Evolutionary conservation across 2,329 filamentous ascomycete species (phyloP), one percentile per base, ranked within the genome.

Genomic region (Aureobasidium sp.): DNA sequence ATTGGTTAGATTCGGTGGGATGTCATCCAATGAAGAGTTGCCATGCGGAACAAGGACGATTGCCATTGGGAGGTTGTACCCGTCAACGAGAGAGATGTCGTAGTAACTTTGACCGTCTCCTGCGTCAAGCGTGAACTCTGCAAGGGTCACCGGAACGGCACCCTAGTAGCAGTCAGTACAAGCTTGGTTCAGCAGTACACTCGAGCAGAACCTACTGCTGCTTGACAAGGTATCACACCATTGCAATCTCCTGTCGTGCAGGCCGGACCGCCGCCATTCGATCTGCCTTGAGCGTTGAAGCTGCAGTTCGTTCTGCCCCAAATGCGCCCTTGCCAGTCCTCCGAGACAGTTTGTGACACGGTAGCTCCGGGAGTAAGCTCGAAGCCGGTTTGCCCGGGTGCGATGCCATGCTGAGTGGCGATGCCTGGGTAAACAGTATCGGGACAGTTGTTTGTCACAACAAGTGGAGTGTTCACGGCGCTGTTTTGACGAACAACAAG

Each of bases 231-330:
- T 62, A 93, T 68, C 62, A 82, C 80, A 5, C 85, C 84, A 61
- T 84, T 84, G 71, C 90, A 94, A 71, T 94, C 89, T 8, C 89
- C 89, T 2, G 89, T 90, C 54, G 77, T 72, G 73, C 90, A 94
- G 23, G 87, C 84, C n/a, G 71, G 69, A 37, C 77, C 77, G 43
- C 70, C 72, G 31, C 74, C 72, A 62, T 74, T 76, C 23, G 74
- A 73, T 55, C 79, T 84, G 1, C 85, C 87, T 50, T 84, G 80
- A 17, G 77, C 77, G 66, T 86, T 84, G 71, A 91, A 90, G 40
- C 82, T 88, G 74, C 90, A 95, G 69, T 94, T 94, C 19, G 89
- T 93, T 58, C 90, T 80, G 13, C 85, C 90, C 90, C 89, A 94
- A 29, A 94, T 78, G 58, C 90, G 83, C 10, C 90, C 90, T 69